Evolutionary conservation across 108 stramenopile genomes (phyloP).

Genomic region (Fragilariopsis cylindrus): DNA sequence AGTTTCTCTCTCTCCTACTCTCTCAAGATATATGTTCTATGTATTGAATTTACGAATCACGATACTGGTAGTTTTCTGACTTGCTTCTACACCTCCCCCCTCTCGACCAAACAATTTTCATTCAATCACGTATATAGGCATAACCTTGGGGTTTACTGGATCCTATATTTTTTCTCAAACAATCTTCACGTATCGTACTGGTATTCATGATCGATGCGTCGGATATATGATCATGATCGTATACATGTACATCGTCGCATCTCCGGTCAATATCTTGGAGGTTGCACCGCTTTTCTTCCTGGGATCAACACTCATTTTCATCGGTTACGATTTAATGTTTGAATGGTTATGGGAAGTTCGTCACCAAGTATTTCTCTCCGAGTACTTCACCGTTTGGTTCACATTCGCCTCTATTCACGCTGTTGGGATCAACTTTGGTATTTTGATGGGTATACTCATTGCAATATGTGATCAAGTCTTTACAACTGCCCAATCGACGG

Average conservation of each 20-base stretch:
- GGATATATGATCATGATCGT: slow-evolving; percentile 72
- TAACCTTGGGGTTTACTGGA: slow-evolving; percentile 90
- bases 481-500: slow-evolving; percentile 63
- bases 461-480: slow-evolving; percentile 79
- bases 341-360: slow-evolving; percentile 93
- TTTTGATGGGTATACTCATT: slow-evolving; percentile 71
- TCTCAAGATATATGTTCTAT: not conserved
- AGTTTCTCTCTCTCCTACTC: too few species aligned
- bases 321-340: slow-evolving; percentile 89
- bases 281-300: slow-evolving; percentile 92
- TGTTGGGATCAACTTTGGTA: slow-evolving; percentile 85
- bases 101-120: slow-evolving; percentile 47
- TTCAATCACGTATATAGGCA: slow-evolving; percentile 36
- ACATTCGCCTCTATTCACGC: slow-evolving; percentile 89
- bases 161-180: slow-evolving; percentile 98
- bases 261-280: slow-evolving; percentile 74
- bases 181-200: slow-evolving; percentile 95
- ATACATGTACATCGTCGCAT: slow-evolving; percentile 69
- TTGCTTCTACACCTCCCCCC: not conserved
- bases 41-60: not conserved
- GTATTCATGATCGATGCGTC: slow-evolving; percentile 72
- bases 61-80: not conserved
- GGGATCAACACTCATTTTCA: slow-evolving; percentile 89
- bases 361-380: slow-evolving; percentile 71
- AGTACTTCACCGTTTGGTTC: slow-evolving; percentile 75